These are phyloP conservation scores for Setaria italica DNA, from an alignment of 202 grass and related monocot genomes.

Conservation along the genomic window DNA sequence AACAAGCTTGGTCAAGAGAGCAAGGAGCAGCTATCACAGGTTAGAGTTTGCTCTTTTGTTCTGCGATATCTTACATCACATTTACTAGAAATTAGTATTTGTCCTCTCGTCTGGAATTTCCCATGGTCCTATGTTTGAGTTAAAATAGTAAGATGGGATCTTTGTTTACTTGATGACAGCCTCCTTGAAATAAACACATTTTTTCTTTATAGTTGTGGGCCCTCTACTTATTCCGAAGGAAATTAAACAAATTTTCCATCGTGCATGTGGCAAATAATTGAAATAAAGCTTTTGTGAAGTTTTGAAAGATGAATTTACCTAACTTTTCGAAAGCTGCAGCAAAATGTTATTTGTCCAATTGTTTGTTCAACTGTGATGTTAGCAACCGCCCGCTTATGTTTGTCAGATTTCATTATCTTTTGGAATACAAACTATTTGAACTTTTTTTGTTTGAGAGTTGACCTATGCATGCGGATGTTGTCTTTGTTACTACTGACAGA, in stretches of 20 bases:
- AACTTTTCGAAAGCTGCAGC: background rate
- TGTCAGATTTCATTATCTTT: conserved; percentile 10
- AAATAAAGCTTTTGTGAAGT: conserved; percentile 1
- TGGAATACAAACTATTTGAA: conserved; percentile 6
- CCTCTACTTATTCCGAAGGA: background rate
- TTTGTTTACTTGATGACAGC: conserved; percentile 19
- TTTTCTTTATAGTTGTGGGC: conserved; percentile 4
- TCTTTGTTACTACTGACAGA: conserved; percentile 36
- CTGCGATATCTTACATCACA: conserved; percentile 22
- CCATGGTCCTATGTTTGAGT: conserved; percentile 31
- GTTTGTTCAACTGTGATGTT: conserved; percentile 35
- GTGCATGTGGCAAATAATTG: conserved; percentile 32
- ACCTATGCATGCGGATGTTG: conserved; percentile 21
- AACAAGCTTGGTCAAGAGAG: conserved; percentile 70
- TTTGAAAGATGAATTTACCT: background rate
- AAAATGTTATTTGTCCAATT: conserved; percentile 27
- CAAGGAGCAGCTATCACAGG: conserved; percentile 94
- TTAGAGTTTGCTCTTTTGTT: conserved; percentile 57
- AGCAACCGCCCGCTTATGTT: background rate
- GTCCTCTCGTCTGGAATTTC: background rate
- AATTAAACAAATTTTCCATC: conserved; percentile 14
- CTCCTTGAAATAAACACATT: conserved; percentile 1
- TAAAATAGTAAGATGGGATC: conserved; percentile 19
- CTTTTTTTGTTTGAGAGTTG: conserved; percentile 28
- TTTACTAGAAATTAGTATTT: conserved; percentile 10